A percentile compares a stretch with the other conserved stretches of the same genome.
Conservation (phyloP, 495 filamentous ascomycete species). For the Hypoxylon cercidicola region DNA sequence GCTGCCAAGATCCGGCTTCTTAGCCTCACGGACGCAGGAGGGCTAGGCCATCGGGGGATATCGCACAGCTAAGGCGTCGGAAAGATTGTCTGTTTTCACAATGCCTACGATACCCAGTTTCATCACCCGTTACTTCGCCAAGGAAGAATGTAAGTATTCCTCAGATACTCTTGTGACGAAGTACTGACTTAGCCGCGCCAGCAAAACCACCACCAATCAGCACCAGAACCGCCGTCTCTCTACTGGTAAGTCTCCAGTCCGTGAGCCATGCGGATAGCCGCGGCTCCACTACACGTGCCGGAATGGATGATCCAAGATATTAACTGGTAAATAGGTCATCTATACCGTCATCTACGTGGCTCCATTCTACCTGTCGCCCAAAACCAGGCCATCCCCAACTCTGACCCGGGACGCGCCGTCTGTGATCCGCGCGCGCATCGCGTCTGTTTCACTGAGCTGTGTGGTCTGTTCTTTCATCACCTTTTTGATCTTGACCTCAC, state of each 20-base stretch:
- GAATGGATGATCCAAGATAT: background rate
- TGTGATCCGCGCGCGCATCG: slow-evolving; percentile 87
- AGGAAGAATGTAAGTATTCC: slow-evolving; percentile 42
- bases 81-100: background rate
- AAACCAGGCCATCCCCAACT: slow-evolving; percentile 81
- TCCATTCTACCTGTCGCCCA: slow-evolving; percentile 85
- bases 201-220: slow-evolving; percentile 50
- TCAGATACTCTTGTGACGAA: background rate
- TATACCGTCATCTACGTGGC: slow-evolving; percentile 89
- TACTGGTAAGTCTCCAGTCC: slow-evolving; percentile 43
- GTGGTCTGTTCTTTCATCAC: slow-evolving; percentile 68
- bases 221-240: slow-evolving; percentile 43
- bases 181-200: slow-evolving; percentile 41
- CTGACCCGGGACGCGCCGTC: slow-evolving; percentile 88
- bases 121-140: slow-evolving; percentile 42
- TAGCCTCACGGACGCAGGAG: slow-evolving; percentile 2
- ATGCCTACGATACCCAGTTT: slow-evolving; percentile 44
- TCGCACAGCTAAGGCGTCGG: background rate
- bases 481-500: slow-evolving; percentile 63
- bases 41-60: background rate
- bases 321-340: slow-evolving; percentile 61
- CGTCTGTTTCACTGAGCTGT: slow-evolving; percentile 78
- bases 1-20: background rate
- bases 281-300: slow-evolving; percentile 5
- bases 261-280: slow-evolving; percentile 29